Evolutionary conservation across 768 basidiomycete genomes (phyloP).

Genomic region (Megacollybia marginata): DNA sequence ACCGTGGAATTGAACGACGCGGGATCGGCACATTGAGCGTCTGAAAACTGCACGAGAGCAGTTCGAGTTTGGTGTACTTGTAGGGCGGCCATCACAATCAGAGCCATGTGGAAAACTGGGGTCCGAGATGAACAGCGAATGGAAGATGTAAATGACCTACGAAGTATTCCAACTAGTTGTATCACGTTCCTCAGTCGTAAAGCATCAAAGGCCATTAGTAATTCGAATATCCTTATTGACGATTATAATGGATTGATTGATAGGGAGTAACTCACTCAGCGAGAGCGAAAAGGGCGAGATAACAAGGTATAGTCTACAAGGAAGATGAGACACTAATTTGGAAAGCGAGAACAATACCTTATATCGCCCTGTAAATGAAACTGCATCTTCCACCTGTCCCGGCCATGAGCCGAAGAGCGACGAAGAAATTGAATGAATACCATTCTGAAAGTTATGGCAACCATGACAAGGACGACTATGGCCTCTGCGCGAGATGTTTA

Average conservation of each 20-base stretch:
- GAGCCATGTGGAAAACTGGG: conserved; percentile 66
- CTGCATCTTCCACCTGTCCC: conserved; percentile 43
- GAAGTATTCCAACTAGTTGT: conserved; percentile 65
- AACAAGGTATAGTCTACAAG: conserved; percentile 70
- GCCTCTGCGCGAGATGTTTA: conserved; percentile 46
- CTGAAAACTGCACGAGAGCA: conserved; percentile 39
- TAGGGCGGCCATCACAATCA: conserved; percentile 66
- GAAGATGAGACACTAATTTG: conserved; percentile 5
- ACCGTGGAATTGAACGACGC: conserved; percentile 27
- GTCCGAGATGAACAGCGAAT: conserved; percentile 1
- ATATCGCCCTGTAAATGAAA: conserved; percentile 38
- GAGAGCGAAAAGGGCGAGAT: conserved; percentile 75
- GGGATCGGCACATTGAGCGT: conserved; percentile 24
- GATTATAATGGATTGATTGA: not conserved
- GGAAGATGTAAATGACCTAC: conserved; percentile 28
- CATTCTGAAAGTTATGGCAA: conserved; percentile 60
- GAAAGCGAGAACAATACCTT: conserved; percentile 31
- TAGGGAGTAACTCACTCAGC: conserved; percentile 53
- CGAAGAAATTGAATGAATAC: conserved; percentile 21
- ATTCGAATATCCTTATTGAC: conserved; percentile 58
- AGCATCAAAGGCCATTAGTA: conserved; percentile 80
- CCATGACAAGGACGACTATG: conserved; percentile 66
- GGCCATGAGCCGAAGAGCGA: no score
- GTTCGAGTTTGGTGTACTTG: conserved; percentile 70
- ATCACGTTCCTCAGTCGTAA: conserved; percentile 71